Conservation (phyloP, 768 basidiomycete species). For the Leccinum obscurum region DNA sequence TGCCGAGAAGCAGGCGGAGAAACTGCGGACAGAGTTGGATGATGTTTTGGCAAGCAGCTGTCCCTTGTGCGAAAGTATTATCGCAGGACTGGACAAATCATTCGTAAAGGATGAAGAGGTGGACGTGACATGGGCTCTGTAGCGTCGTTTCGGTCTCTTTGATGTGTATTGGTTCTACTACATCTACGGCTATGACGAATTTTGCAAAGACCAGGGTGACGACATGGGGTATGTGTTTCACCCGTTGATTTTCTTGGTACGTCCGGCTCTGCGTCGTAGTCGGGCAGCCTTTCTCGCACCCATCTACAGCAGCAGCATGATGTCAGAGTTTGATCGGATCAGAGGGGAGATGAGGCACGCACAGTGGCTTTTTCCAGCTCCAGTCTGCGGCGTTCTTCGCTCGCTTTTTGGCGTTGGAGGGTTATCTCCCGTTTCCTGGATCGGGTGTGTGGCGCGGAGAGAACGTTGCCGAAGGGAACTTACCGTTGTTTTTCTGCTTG, state of each 20-base stretch:
- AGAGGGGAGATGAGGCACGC: background rate
- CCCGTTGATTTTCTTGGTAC: conserved; percentile 80
- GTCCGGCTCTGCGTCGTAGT: conserved; percentile 67
- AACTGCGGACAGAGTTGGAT: conserved; percentile 81
- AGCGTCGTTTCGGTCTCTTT: conserved; percentile 6
- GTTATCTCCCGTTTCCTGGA: conserved; percentile 66
- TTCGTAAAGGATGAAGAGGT: conserved; percentile 80
- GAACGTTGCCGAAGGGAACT: conserved; percentile 8
- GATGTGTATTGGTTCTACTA: conserved; percentile 14
- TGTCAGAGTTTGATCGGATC: conserved; percentile 1
- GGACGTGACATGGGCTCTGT: conserved; percentile 78
- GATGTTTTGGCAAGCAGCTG: conserved; percentile 87
- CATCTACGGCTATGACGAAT: conserved; percentile 4
- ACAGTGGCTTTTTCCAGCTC: conserved; percentile 38
- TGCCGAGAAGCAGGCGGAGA: conserved; percentile 64
- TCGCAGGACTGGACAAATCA: conserved; percentile 82
- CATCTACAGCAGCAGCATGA: conserved; percentile 51
- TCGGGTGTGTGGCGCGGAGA: conserved; percentile 4
- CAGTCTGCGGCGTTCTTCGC: conserved; percentile 67
- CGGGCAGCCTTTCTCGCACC: conserved; percentile 77
- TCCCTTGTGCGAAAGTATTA: conserved; percentile 90
- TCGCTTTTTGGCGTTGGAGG: conserved; percentile 66
- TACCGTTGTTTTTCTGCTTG: conserved; percentile 64
- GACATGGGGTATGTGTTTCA: conserved; percentile 33
- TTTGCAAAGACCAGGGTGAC: background rate